A percentile compares a stretch with the other conserved stretches of the same genome.
Conservation (phyloP, 176 grass and related monocot genomes). For the Paspalum vaginatum region DNA sequence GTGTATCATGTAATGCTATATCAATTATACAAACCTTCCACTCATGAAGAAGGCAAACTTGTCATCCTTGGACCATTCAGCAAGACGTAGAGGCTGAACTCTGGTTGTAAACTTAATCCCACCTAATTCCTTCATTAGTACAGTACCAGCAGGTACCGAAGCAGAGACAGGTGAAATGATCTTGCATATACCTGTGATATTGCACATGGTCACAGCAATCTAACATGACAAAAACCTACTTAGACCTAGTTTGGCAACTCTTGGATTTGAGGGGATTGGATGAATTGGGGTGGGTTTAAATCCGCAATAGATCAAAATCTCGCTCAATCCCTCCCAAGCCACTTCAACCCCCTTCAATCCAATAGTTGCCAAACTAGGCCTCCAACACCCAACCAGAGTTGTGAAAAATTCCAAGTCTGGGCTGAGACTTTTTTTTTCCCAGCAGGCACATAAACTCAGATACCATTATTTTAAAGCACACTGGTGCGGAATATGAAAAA, state of each 20-base stretch:
- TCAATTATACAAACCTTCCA: constrained; percentile 70
- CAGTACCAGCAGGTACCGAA: constrained; percentile 75
- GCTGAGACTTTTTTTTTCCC: constrained; percentile 11
- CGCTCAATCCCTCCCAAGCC: too few relatives aligned
- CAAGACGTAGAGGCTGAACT: constrained; percentile 91
- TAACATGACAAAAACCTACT: constrained; percentile 13
- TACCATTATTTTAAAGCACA: background rate
- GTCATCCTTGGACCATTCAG: constrained; percentile 89
- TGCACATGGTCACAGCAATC: background rate
- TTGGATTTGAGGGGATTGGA: too few relatives aligned
- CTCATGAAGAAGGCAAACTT: constrained; percentile 96
- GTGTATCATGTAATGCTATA: background rate
- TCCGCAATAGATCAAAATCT: too few relatives aligned
- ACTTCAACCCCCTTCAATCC: too few relatives aligned
- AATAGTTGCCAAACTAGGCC: too few relatives aligned
- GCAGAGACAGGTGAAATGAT: constrained; percentile 84
- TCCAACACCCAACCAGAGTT: background rate
- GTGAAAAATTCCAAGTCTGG: constrained; percentile 11
- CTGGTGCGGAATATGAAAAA: constrained; percentile 13
- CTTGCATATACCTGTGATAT: constrained; percentile 87
- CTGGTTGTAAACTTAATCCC: constrained; percentile 88
- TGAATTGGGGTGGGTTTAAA: too few relatives aligned
- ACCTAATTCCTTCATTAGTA: constrained; percentile 85
- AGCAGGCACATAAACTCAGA: constrained; percentile 10
- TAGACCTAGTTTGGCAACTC: background rate